A percentile compares a stretch with the other conserved stretches of the same genome.
Conservation (phyloP, 257 asterid genomes). For the Penstemon newberryi region DNA sequence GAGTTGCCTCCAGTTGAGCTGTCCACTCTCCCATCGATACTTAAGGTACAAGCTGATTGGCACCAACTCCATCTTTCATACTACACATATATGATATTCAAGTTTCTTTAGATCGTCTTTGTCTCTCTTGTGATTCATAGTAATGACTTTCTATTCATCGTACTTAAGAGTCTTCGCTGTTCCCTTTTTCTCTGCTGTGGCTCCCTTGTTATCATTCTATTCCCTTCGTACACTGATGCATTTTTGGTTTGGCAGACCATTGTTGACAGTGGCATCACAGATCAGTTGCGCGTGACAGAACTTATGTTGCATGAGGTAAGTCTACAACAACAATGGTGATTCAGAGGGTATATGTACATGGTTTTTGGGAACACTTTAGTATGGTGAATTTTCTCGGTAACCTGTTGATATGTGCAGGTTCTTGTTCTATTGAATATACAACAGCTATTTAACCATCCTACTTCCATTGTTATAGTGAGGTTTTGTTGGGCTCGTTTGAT, state of each 20-base stretch:
- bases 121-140: conserved; percentile 15
- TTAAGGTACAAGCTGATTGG: conserved; percentile 59
- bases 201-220: conserved; percentile 13
- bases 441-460: not conserved
- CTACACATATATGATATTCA: not conserved
- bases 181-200: conserved; percentile 14
- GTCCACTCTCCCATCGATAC: conserved; percentile 80
- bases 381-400: not conserved
- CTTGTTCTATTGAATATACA: conserved; percentile 20
- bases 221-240: conserved; percentile 9
- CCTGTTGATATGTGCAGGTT: conserved; percentile 5
- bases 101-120: conserved; percentile 15
- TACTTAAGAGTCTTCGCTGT: not conserved
- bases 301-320: conserved; percentile 83
- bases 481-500: not conserved
- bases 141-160: conserved; percentile 8
- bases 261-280: conserved; percentile 80
- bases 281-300: conserved; percentile 76
- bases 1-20: conserved; percentile 95
- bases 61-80: conserved; percentile 24
- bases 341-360: conserved; percentile 14
- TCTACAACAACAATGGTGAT: conserved; percentile 20
- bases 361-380: conserved; percentile 5
- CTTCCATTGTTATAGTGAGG: conserved; percentile 11
- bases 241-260: conserved; percentile 57